phyloP scores from a whole-genome alignment of 176 grass and related monocot genomes.

The Avena atlantica region DNA sequence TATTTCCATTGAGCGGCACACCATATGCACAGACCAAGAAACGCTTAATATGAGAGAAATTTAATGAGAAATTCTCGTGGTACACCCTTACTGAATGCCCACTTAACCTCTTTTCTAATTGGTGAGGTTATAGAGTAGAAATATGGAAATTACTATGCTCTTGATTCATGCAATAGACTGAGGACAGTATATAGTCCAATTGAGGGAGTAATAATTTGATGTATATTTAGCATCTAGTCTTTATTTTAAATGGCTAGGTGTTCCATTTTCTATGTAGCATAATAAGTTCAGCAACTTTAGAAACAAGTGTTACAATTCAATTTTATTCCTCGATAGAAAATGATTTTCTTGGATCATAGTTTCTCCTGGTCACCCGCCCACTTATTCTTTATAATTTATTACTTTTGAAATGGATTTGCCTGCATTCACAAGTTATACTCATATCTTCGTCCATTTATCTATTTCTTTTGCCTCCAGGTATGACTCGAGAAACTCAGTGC shows the following conservation, averaged over 20 bases:
- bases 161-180: background rate
- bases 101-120: background rate
- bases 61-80: background rate
- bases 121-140: background rate
- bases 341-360: background rate
- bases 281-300: slow-evolving; percentile 4
- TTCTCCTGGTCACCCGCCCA: background rate
- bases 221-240: background rate
- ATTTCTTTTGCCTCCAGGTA: slow-evolving; percentile 59
- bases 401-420: slow-evolving; percentile 1
- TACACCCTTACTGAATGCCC: background rate
- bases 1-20: background rate
- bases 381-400: slow-evolving; percentile 4
- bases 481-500: slow-evolving; percentile 71
- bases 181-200: background rate
- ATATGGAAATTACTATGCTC: background rate
- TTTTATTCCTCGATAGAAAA: slow-evolving; percentile 14
- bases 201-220: background rate
- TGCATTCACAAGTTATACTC: slow-evolving; percentile 25
- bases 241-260: slow-evolving; percentile 18
- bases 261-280: background rate
- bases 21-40: background rate
- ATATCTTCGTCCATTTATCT: slow-evolving; percentile 2
- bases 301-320: background rate
- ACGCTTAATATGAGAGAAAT: background rate